Percentiles rank a stretch among this genome's conserved stretches.
These are phyloP conservation scores for Candida rishiriensis DNA, from an alignment of 805 yeast species.

Conservation along the genomic window DNA sequence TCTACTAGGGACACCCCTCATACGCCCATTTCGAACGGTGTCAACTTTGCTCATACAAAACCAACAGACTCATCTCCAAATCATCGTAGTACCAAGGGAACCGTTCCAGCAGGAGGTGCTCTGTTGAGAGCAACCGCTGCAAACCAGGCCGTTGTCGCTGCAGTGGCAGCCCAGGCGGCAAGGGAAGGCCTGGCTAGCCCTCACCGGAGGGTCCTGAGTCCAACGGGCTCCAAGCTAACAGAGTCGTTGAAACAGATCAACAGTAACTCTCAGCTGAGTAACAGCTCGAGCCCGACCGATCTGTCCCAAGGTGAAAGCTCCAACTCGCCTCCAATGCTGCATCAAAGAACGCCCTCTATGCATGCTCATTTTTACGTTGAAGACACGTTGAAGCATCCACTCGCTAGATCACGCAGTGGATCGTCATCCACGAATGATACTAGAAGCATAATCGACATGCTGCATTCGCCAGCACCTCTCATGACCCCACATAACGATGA, in stretches of 20 bases:
- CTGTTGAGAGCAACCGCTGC: slow-evolving; percentile 34
- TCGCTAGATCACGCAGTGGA: slow-evolving; percentile 31
- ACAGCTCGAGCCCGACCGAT: background rate
- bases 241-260: slow-evolving; percentile 17
- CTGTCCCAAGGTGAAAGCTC: too few relatives aligned
- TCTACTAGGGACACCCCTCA: too few relatives aligned
- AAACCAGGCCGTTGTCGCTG: slow-evolving; percentile 35
- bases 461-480: background rate
- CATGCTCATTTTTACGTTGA: slow-evolving; percentile 79
- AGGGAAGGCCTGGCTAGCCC: slow-evolving; percentile 21
- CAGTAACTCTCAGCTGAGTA: too few relatives aligned
- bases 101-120: slow-evolving; percentile 21
- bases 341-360: slow-evolving; percentile 44
- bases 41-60: too few relatives aligned
- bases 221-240: slow-evolving; percentile 18
- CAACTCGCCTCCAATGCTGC: background rate
- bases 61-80: slow-evolving; percentile 1
- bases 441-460: slow-evolving; percentile 5
- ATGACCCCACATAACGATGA: background rate
- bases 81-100: slow-evolving; percentile 11
- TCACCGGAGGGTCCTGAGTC: background rate
- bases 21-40: too few relatives aligned
- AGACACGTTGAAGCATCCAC: slow-evolving; percentile 53
- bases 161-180: slow-evolving; percentile 37
- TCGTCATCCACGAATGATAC: slow-evolving; percentile 28